These are phyloP conservation scores for Pistacia vera DNA, from an alignment of 345 rosid genomes.

Conservation along the genomic window DNA sequence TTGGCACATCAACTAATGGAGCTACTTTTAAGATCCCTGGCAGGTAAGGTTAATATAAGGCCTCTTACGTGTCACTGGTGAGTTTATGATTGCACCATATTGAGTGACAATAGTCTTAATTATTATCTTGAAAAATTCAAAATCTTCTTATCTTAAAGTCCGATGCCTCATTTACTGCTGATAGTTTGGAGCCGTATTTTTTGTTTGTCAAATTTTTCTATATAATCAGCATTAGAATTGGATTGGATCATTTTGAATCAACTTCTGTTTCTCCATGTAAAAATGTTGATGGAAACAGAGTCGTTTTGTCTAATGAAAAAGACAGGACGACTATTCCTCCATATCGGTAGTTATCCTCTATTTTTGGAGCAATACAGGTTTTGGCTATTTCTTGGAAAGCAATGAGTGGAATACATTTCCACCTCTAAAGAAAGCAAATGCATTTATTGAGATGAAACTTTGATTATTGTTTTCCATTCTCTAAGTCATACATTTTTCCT, in stretches of 20 bases:
- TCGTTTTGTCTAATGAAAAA: neutral
- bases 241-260: neutral
- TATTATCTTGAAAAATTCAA: neutral
- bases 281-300: neutral
- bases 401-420: neutral
- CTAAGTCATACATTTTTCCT: neutral
- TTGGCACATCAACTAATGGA: conserved; percentile 97
- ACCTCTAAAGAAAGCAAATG: neutral
- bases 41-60: conserved; percentile 47
- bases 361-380: neutral
- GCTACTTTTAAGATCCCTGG: conserved; percentile 96
- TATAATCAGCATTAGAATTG: neutral
- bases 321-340: neutral
- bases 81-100: neutral
- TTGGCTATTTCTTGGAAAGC: neutral
- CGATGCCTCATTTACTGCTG: too few species aligned
- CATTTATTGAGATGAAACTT: neutral
- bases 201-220: neutral
- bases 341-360: neutral
- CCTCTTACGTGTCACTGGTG: neutral
- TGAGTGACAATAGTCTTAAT: neutral
- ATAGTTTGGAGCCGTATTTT: too few species aligned
- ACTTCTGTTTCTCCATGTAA: neutral
- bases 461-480: neutral
- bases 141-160: neutral